phyloP scores from a whole-genome alignment of 306 rosid species.

The Gleditsia sinensis region DNA sequence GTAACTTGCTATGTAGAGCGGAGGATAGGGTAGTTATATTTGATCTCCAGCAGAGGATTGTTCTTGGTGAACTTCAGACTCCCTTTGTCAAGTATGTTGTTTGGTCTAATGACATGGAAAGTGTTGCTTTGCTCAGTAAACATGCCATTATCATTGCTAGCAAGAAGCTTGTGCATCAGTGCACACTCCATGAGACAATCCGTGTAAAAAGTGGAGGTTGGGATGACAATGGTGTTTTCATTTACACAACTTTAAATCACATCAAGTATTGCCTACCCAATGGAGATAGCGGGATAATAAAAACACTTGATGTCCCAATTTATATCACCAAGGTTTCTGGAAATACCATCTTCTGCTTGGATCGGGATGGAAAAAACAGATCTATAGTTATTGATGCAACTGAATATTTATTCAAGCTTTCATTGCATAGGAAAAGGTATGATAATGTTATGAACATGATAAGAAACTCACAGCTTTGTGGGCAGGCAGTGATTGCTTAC shows the following conservation, averaged over 20 bases:
- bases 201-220: constrained; percentile 97
- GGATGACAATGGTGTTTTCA: constrained; percentile 96
- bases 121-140: constrained; percentile 92
- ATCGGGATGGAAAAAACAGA: constrained; percentile 88
- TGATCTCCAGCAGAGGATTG: constrained; percentile 80
- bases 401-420: constrained; percentile 87
- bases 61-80: constrained; percentile 88
- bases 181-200: constrained; percentile 96
- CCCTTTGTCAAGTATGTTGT: constrained; percentile 84
- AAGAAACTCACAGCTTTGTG: constrained; percentile 90
- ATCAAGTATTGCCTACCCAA: constrained; percentile 92
- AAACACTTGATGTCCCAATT: constrained; percentile 89
- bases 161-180: constrained; percentile 90
- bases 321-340: constrained; percentile 89
- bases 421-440: constrained; percentile 70
- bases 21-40: constrained; percentile 88
- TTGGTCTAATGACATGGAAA: constrained; percentile 94
- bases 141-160: constrained; percentile 86
- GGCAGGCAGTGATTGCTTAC: constrained; percentile 94
- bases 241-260: constrained; percentile 88
- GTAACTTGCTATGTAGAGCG: constrained; percentile 81
- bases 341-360: constrained; percentile 81
- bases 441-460: constrained; percentile 98
- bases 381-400: constrained; percentile 81
- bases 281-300: constrained; percentile 93